A percentile compares a stretch with the other conserved stretches of the same genome.
phyloP scores from a whole-genome alignment of 768 basidiomycete genomes.

The Flagelloscypha sp. region DNA sequence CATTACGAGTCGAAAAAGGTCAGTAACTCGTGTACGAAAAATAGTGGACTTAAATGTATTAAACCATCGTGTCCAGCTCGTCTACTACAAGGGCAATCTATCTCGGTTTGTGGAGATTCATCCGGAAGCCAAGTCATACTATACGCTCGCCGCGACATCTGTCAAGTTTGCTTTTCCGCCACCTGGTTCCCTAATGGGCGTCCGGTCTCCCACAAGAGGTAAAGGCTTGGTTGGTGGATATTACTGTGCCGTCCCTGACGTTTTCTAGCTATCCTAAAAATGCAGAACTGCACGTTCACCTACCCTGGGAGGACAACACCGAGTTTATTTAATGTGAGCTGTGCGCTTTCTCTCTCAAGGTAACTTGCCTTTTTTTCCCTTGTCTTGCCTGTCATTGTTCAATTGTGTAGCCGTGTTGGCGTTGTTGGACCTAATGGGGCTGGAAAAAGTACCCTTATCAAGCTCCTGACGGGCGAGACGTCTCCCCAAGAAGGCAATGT shows the following conservation, averaged over 20 bases:
- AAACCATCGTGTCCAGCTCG: conserved; percentile 62
- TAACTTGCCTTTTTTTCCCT: conserved; percentile 24
- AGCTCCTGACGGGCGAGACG: conserved; percentile 89
- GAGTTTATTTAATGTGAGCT: conserved; percentile 81
- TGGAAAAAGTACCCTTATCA: conserved; percentile 93
- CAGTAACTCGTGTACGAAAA: too few relatives aligned
- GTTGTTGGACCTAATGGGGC: conserved; percentile 92
- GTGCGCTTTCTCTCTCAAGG: conserved; percentile 90
- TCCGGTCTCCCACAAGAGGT: conserved; percentile 91
- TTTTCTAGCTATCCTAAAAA: conserved; percentile 90
- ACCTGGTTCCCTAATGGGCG: conserved; percentile 94
- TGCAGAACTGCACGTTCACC: conserved; percentile 85
- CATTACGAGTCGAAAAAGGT: conserved; percentile 95
- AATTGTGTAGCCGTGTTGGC: conserved; percentile 66
- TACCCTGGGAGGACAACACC: conserved; percentile 81
- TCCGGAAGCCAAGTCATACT: conserved; percentile 93
- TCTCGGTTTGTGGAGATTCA: conserved; percentile 83
- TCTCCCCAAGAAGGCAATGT: conserved; percentile 85
- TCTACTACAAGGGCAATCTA: conserved; percentile 90
- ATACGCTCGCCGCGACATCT: conserved; percentile 87
- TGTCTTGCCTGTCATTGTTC: conserved; percentile 11
- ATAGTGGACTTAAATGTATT: too few relatives aligned
- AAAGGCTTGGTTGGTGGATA: too few relatives aligned
- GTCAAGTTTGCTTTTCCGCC: conserved; percentile 95
- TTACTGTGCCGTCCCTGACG: too few relatives aligned